phyloP scores from a whole-genome alignment of 2,329 filamentous ascomycete species.

The Cadophora sp. region DNA sequence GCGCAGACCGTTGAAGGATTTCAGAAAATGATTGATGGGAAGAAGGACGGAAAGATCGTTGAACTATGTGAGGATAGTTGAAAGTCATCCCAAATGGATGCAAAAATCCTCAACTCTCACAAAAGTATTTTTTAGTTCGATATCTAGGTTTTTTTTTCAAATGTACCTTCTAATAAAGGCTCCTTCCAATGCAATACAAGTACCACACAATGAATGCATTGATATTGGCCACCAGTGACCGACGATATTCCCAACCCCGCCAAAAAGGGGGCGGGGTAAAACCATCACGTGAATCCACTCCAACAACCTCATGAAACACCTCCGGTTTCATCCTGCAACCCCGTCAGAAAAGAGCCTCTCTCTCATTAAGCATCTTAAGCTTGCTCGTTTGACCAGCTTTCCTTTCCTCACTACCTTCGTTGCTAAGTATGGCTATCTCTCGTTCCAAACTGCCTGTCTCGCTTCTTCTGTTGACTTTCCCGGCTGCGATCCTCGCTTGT shows the following conservation, averaged over 20 bases:
- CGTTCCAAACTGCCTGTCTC: background rate
- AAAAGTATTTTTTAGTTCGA: no score
- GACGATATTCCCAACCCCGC: background rate
- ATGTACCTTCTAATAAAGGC: no score
- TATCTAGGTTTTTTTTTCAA: no score
- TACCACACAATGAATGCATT: no score
- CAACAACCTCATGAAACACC: conserved; percentile 4
- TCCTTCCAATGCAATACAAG: no score
- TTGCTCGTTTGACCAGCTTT: background rate
- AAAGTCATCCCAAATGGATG: no score
- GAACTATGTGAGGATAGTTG: conserved; percentile 17
- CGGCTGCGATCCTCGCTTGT: background rate
- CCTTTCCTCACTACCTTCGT: background rate
- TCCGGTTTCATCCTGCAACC: background rate
- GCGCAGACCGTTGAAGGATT: conserved; percentile 32
- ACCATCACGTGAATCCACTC: background rate
- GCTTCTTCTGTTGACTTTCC: conserved; percentile 4
- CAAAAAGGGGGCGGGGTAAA: conserved; percentile 44
- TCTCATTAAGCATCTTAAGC: background rate
- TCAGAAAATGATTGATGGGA: conserved; percentile 31
- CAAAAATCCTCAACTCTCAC: no score
- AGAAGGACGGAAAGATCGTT: conserved; percentile 35
- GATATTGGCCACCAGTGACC: no score
- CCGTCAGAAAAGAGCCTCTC: background rate
- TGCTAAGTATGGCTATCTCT: background rate